A percentile compares a stretch with the other conserved stretches of the same genome.
phyloP scores from a whole-genome alignment of 768 basidiomycete genomes.

The Suillus paluster region DNA sequence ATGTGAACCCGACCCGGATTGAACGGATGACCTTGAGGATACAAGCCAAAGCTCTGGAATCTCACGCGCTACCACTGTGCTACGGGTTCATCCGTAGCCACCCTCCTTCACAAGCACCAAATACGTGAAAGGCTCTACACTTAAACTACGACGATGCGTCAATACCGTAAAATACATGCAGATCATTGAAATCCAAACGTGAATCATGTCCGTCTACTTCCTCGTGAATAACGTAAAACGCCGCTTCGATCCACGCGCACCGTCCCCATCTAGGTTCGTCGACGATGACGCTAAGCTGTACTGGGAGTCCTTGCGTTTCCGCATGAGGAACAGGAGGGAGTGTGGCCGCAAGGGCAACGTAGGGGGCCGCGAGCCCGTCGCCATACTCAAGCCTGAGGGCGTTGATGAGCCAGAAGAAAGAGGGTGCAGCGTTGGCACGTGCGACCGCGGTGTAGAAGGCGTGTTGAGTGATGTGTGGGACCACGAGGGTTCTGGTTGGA shows the following conservation, averaged over 20 bases:
- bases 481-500: slow-evolving; percentile 25
- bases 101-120: not conserved
- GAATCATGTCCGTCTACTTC: slow-evolving; percentile 24
- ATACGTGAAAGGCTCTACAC: not conserved
- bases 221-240: slow-evolving; percentile 35
- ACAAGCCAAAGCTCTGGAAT: slow-evolving; percentile 35
- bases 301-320: slow-evolving; percentile 26
- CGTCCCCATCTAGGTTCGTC: slow-evolving; percentile 21
- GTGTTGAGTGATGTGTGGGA: slow-evolving; percentile 23
- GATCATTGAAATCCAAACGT: slow-evolving; percentile 12
- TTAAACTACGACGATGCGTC: not conserved
- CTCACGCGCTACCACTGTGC: slow-evolving; percentile 46
- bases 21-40: slow-evolving; percentile 53
- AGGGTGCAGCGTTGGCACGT: slow-evolving; percentile 32
- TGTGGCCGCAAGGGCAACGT: slow-evolving; percentile 30
- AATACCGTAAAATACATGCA: slow-evolving; percentile 22
- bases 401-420: slow-evolving; percentile 35
- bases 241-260: slow-evolving; percentile 23
- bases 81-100: slow-evolving; percentile 31
- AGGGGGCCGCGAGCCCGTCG: slow-evolving; percentile 27
- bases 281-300: slow-evolving; percentile 32
- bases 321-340: slow-evolving; percentile 37
- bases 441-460: slow-evolving; percentile 25
- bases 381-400: slow-evolving; percentile 35
- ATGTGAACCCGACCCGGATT: slow-evolving; percentile 47